Evolutionary conservation across 2,329 filamentous ascomycete species (phyloP).

Genomic region (Fusarium veterinarium): DNA sequence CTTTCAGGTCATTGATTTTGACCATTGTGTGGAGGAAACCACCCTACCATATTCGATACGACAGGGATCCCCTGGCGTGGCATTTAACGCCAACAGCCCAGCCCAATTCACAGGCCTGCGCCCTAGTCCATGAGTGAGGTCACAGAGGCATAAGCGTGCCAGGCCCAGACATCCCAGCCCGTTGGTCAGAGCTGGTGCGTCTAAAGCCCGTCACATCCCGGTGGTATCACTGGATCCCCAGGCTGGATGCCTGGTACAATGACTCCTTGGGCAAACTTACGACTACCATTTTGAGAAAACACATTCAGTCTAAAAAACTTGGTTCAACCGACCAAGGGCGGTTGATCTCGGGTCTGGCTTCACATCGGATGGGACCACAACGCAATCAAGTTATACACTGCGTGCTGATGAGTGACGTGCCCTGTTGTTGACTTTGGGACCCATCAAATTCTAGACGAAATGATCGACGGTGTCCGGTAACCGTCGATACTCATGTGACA

Average conservation of each 20-base stretch:
- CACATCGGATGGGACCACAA: neutral
- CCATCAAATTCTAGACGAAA: constrained; percentile 32
- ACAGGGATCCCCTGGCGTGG: constrained; percentile 32
- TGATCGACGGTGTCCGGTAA: constrained; percentile 34
- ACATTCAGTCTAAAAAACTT: neutral
- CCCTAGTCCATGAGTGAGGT: constrained; percentile 15
- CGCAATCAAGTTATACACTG: neutral
- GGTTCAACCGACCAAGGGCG: neutral
- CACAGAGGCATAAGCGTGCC: constrained; percentile 23
- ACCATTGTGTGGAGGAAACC: constrained; percentile 4
- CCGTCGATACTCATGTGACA: constrained; percentile 37
- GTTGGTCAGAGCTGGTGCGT: constrained; percentile 34
- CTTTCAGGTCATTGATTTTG: neutral
- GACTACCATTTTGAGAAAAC: neutral
- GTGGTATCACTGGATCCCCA: constrained; percentile 2
- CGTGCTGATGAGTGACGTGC: neutral
- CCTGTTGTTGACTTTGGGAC: neutral
- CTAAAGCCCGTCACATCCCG: constrained; percentile 24
- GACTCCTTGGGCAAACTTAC: neutral
- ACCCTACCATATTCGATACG: constrained; percentile 12
- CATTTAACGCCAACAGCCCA: constrained; percentile 20
- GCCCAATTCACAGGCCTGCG: constrained; percentile 2
- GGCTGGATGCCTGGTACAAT: neutral
- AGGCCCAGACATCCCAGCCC: constrained; percentile 41
- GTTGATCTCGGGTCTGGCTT: neutral